Conservation (phyloP, 345 rosid species). For the Melaleuca quinquenervia region DNA sequence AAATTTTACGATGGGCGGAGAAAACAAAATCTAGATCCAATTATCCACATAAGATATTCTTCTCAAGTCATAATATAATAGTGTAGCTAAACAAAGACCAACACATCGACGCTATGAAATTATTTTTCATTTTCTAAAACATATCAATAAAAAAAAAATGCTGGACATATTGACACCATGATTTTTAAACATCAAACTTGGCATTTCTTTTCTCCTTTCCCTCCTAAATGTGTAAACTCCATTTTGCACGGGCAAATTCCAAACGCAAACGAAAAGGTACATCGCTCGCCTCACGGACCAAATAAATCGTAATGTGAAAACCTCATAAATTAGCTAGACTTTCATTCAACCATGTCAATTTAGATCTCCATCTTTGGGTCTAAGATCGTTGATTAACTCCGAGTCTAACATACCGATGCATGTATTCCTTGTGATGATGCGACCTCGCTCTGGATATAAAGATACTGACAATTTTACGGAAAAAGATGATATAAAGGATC, state of each 20-base stretch:
- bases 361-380: too few relatives aligned
- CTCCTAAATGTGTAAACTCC: background rate
- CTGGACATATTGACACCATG: background rate
- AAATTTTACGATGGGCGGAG: fast-evolving
- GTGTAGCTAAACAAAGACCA: fast-evolving
- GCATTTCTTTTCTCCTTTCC: background rate
- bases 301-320: background rate
- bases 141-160: background rate
- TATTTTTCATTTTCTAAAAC: background rate
- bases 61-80: background rate
- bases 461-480: too few relatives aligned
- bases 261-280: background rate
- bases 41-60: background rate
- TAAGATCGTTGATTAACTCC: too few relatives aligned
- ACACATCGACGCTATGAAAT: background rate
- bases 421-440: background rate
- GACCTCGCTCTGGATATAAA: too few relatives aligned
- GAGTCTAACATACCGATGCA: background rate
- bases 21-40: fast-evolving
- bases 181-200: background rate
- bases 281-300: background rate
- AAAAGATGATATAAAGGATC: too few relatives aligned
- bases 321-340: background rate
- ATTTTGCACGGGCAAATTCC: background rate
- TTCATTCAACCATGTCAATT: background rate